Evolutionary conservation across 805 yeast genomes (phyloP).

Genomic region (Barnettozyma pratensis): DNA sequence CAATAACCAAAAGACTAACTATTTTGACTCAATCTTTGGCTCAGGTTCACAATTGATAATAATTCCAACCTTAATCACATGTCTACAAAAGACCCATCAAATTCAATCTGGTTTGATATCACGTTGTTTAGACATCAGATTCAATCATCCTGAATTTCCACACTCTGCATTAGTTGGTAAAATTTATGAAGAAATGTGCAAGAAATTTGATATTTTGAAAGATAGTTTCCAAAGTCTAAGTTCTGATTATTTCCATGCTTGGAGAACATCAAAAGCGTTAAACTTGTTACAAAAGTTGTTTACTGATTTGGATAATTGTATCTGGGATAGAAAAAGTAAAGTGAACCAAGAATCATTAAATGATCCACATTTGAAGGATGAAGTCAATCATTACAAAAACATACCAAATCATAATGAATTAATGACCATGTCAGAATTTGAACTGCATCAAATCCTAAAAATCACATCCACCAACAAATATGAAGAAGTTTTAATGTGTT

Average conservation of each 20-base stretch:
- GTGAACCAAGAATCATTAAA: conserved; percentile 17
- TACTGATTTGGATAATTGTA: conserved; percentile 24
- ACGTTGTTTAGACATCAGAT: conserved; percentile 27
- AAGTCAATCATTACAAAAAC: conserved; percentile 16
- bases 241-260: conserved; percentile 55
- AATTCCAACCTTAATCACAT: conserved; percentile 16
- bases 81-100: conserved; percentile 20
- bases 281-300: conserved; percentile 34
- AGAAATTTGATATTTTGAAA: conserved; percentile 27
- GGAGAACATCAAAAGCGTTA: conserved; percentile 55
- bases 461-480: conserved; percentile 11
- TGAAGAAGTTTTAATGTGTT: conserved; percentile 14
- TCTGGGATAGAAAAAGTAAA: conserved; percentile 22
- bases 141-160: conserved; percentile 13
- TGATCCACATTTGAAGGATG: conserved; percentile 7
- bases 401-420: conserved; percentile 25
- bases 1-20: conserved; percentile 21
- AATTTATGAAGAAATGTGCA: conserved; percentile 20
- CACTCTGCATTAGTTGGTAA: conserved; percentile 10
- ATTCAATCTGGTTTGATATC: conserved; percentile 14
- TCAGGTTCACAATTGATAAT: conserved; percentile 20
- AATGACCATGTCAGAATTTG: conserved; percentile 12
- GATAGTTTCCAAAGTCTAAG: conserved; percentile 39
- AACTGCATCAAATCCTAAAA: conserved; percentile 19
- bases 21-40: conserved; percentile 23